Evolutionary conservation across 768 basidiomycete species (phyloP).

Genomic region (Nidularia sp.): DNA sequence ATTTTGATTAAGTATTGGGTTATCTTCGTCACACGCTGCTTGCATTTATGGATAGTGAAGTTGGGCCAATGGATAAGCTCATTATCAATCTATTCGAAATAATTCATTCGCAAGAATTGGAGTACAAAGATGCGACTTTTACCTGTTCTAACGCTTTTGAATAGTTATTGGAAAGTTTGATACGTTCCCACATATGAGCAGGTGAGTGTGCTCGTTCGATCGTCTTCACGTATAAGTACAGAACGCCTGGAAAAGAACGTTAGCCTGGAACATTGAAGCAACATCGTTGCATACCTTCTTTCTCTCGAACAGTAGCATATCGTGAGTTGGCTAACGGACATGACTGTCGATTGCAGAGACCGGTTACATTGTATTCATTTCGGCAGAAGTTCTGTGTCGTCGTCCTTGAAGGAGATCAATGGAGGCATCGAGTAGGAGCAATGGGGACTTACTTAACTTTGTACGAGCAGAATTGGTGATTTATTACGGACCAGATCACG

Average conservation of each 20-base stretch:
- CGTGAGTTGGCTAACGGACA: conserved; percentile 98
- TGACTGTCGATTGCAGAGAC: conserved; percentile 90
- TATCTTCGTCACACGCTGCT: conserved; percentile 98
- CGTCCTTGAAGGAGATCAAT: conserved; percentile 51
- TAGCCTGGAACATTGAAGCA: background rate
- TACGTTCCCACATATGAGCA: conserved; percentile 96
- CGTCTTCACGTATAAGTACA: conserved; percentile 96
- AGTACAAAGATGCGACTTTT: background rate
- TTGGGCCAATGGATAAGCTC: conserved; percentile 99
- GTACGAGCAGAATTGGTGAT: conserved; percentile 95
- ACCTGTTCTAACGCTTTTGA: conserved; percentile 94
- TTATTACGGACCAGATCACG: conserved; percentile 96
- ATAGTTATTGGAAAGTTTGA: conserved; percentile 92
- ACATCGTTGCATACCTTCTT: conserved; percentile 62
- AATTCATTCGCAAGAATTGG: no score
- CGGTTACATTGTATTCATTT: conserved; percentile 98
- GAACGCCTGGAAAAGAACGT: conserved; percentile 43
- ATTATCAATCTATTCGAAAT: conserved; percentile 70
- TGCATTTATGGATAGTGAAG: conserved; percentile 97
- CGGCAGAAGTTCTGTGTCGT: conserved; percentile 96
- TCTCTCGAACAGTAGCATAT: conserved; percentile 97
- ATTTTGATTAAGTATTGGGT: conserved; percentile 99
- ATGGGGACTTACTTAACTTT: conserved; percentile 87
- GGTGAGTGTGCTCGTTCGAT: conserved; percentile 97
- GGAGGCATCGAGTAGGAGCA: background rate